A percentile compares a stretch with the other conserved stretches of the same genome.
These are phyloP conservation scores for Fallopia convolvulus DNA, from an alignment of 148 eudicot species.

Conservation along the genomic window DNA sequence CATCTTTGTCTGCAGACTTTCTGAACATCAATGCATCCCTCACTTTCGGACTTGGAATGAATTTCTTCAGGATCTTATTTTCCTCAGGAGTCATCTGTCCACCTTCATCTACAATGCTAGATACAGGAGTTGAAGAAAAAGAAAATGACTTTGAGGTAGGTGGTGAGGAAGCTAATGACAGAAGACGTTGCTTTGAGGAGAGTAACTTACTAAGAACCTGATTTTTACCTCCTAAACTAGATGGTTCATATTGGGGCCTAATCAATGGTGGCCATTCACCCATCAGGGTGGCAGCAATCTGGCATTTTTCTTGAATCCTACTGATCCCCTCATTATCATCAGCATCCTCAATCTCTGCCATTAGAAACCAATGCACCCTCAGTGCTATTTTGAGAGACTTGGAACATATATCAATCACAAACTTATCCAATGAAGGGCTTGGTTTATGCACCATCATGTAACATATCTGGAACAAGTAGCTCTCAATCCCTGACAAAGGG, in stretches of 20 bases:
- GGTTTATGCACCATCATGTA: slow-evolving; percentile 97
- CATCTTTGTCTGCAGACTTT: slow-evolving; percentile 77
- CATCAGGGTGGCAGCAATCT: slow-evolving; percentile 85
- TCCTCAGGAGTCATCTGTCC: slow-evolving; percentile 72
- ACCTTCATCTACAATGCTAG: slow-evolving; percentile 48
- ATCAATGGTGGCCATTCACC: slow-evolving; percentile 93
- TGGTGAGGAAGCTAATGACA: slow-evolving; percentile 81
- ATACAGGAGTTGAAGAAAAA: slow-evolving; percentile 50
- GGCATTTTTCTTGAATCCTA: slow-evolving; percentile 94
- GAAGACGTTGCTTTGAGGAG: slow-evolving; percentile 66
- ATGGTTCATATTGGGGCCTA: slow-evolving; percentile 46
- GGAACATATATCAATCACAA: slow-evolving; percentile 82
- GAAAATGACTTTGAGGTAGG: slow-evolving; percentile 47
- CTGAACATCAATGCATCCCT: slow-evolving; percentile 73
- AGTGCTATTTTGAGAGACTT: slow-evolving; percentile 75
- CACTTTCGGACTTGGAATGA: slow-evolving; percentile 72
- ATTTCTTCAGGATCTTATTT: slow-evolving; percentile 69
- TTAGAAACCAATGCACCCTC: slow-evolving; percentile 92
- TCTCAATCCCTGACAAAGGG: slow-evolving; percentile 82
- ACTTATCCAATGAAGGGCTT: slow-evolving; percentile 87
- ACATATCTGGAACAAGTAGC: slow-evolving; percentile 91
- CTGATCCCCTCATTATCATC: slow-evolving; percentile 96
- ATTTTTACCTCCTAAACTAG: slow-evolving; percentile 55
- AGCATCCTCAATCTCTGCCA: slow-evolving; percentile 94
- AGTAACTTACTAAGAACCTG: slow-evolving; percentile 67